A percentile compares a stretch with the other conserved stretches of the same genome.
Evolutionary conservation across 768 basidiomycete genomes (phyloP).

Genomic region (Suillus cothurnatus): DNA sequence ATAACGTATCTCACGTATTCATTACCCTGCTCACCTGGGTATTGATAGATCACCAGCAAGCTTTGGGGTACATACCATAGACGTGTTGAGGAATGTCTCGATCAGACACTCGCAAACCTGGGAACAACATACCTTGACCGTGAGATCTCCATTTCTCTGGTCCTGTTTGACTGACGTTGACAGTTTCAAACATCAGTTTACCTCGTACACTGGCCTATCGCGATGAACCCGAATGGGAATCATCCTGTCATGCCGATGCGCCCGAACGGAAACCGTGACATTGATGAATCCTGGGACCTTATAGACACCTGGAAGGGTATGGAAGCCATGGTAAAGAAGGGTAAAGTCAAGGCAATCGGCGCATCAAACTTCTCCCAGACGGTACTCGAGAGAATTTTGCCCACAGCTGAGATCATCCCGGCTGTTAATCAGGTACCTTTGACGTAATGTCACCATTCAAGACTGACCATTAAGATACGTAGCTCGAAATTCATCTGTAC

Average conservation of each 20-base stretch:
- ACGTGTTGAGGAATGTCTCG: constrained; percentile 72
- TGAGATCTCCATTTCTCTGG: constrained; percentile 35
- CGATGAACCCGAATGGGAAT: constrained; percentile 69
- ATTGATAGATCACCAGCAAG: constrained; percentile 66
- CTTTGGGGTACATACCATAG: constrained; percentile 69
- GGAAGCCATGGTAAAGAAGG: constrained; percentile 71
- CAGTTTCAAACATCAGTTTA: constrained; percentile 45
- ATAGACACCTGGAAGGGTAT: constrained; percentile 83
- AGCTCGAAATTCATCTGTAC: constrained; percentile 77
- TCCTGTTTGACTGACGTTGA: not conserved
- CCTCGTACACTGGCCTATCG: constrained; percentile 82
- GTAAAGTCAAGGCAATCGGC: constrained; percentile 68
- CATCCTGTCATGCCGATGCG: constrained; percentile 58
- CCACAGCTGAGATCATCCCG: constrained; percentile 66
- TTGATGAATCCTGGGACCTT: constrained; percentile 66
- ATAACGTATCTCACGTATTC: not conserved
- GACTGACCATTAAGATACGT: not conserved
- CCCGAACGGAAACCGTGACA: constrained; percentile 65
- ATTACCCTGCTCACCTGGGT: not conserved
- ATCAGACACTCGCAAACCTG: constrained; percentile 74
- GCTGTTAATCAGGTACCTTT: constrained; percentile 68
- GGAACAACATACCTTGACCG: constrained; percentile 87
- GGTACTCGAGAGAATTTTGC: constrained; percentile 70
- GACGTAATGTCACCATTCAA: not conserved
- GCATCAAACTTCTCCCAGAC: constrained; percentile 75